phyloP scores from a whole-genome alignment of 1,284 basidiomycete species.

The Exsudoporus floridanus region DNA sequence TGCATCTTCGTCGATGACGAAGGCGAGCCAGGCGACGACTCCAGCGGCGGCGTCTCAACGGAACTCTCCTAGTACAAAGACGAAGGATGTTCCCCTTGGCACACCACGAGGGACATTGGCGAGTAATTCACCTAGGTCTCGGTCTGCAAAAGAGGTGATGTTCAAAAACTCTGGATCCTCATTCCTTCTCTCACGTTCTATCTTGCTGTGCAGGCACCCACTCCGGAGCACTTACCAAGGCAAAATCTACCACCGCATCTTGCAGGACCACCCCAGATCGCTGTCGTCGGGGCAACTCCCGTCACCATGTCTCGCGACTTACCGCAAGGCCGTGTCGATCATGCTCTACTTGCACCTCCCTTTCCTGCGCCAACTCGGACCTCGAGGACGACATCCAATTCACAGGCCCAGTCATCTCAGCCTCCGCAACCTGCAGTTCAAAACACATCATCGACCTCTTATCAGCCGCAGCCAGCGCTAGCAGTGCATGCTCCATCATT shows the following conservation, averaged over 20 bases:
- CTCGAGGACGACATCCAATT: constrained; percentile 26
- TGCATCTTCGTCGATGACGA: constrained; percentile 32
- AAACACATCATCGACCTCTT: constrained; percentile 6
- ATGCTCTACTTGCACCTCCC: constrained; percentile 28
- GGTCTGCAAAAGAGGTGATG: constrained; percentile 29
- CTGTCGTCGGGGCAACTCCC: constrained; percentile 34
- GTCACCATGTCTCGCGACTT: constrained; percentile 17
- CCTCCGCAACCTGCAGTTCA: constrained; percentile 13
- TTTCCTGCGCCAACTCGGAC: constrained; percentile 28
- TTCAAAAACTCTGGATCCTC: not conserved
- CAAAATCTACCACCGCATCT: constrained; percentile 13
- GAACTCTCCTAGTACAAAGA: constrained; percentile 21
- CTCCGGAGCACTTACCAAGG: constrained; percentile 19
- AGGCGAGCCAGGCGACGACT: constrained; percentile 26
- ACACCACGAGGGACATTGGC: constrained; percentile 24
- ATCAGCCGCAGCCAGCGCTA: constrained; percentile 20
- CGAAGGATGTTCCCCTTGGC: constrained; percentile 18
- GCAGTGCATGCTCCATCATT: constrained; percentile 22
- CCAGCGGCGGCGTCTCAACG: constrained; percentile 29
- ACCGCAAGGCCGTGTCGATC: constrained; percentile 25
- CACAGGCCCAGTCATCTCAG: constrained; percentile 23
- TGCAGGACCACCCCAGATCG: constrained; percentile 31
- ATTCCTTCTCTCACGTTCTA: constrained; percentile 8
- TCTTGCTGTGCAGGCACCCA: constrained; percentile 15
- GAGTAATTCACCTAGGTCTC: constrained; percentile 25